Percentiles rank a stretch among this genome's conserved stretches.
phyloP scores from a whole-genome alignment of 208 protist species.

The Leishmania tropica region DNA sequence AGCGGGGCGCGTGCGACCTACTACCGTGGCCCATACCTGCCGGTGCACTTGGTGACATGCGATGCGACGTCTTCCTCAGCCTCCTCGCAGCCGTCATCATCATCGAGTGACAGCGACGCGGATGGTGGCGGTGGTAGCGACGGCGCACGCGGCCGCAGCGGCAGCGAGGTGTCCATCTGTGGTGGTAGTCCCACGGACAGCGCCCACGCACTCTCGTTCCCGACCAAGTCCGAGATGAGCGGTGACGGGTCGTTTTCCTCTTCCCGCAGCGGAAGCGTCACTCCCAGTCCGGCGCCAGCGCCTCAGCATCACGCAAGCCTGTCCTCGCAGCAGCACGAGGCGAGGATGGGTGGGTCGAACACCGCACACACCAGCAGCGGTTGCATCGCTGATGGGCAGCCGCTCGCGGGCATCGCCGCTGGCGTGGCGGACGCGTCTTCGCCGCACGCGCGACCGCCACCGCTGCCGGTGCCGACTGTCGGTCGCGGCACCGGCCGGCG shows the following conservation, averaged over 20 bases:
- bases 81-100: constrained; percentile 1
- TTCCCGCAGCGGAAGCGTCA: constrained; percentile 2
- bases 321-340: constrained; percentile 1
- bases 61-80: constrained; percentile 8
- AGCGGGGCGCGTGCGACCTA: constrained; percentile 40
- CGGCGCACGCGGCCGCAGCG: constrained; percentile 4
- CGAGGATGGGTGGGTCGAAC: not conserved
- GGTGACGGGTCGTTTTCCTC: not conserved
- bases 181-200: constrained; percentile 3
- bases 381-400: not conserved
- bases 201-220: not conserved
- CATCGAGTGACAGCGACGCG: constrained; percentile 4
- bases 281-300: constrained; percentile 4
- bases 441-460: not conserved
- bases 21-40: constrained; percentile 48
- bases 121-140: not conserved
- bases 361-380: not conserved
- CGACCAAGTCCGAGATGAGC: not conserved
- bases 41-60: constrained; percentile 33
- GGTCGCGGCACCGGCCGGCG: constrained; percentile 26
- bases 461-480: not conserved
- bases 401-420: not conserved
- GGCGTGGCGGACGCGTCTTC: not conserved
- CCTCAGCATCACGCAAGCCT: not conserved
- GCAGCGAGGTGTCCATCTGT: not conserved